Evolutionary conservation across 148 eudicot genomes (phyloP).

Genomic region (Tetragonia tetragonoides): DNA sequence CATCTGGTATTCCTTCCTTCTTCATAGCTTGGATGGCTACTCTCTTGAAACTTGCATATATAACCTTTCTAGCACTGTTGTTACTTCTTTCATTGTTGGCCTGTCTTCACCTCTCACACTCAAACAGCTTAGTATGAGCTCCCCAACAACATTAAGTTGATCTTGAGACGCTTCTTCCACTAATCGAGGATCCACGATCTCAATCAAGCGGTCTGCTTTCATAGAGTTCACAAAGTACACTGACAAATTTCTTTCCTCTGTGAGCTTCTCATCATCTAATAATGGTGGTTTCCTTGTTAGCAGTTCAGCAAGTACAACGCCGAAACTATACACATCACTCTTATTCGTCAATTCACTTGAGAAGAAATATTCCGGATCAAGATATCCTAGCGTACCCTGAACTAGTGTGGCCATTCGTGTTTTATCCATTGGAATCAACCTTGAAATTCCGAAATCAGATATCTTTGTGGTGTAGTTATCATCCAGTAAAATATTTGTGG

Average conservation of each 20-base stretch:
- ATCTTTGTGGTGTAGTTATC: slow-evolving; percentile 11
- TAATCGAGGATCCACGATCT: not conserved
- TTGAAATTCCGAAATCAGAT: slow-evolving; percentile 19
- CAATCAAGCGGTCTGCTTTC: not conserved
- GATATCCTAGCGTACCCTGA: slow-evolving; percentile 25
- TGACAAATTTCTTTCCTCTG: slow-evolving; percentile 11
- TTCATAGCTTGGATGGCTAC: not conserved
- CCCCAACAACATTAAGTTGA: not conserved
- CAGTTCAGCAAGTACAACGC: slow-evolving; percentile 19
- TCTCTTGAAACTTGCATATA: not conserved
- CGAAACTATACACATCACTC: slow-evolving; percentile 25
- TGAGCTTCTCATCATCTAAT: not conserved
- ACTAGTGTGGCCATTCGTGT: slow-evolving; percentile 25
- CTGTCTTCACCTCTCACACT: slow-evolving; percentile 14
- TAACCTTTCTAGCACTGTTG: not conserved
- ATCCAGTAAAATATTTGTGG: slow-evolving; percentile 20
- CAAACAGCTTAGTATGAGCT: slow-evolving; percentile 12
- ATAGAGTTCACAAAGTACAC: slow-evolving; percentile 11
- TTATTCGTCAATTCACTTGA: slow-evolving; percentile 19
- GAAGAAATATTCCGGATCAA: slow-evolving; percentile 21
- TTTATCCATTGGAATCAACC: slow-evolving; percentile 18
- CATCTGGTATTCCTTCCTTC: not conserved
- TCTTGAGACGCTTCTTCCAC: slow-evolving; percentile 12
- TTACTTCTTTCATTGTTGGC: slow-evolving; percentile 20
- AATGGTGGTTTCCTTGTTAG: slow-evolving; percentile 15